Percentiles rank a stretch among this genome's conserved stretches.
These are phyloP conservation scores for Neopestalotiopsis sp. DNA, from an alignment of 2,329 filamentous ascomycete species.

Conservation along the genomic window DNA sequence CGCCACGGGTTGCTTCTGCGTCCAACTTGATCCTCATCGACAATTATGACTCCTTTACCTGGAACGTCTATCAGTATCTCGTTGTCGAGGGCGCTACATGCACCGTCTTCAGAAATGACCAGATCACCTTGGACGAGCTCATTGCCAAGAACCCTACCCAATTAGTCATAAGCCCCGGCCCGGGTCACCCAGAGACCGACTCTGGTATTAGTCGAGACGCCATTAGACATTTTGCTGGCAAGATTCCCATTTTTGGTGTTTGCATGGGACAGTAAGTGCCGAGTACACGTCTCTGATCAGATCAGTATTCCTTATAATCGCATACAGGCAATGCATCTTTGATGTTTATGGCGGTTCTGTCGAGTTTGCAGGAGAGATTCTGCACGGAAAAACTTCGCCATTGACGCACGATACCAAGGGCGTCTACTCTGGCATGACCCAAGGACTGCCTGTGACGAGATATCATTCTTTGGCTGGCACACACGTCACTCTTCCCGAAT, in stretches of 20 bases:
- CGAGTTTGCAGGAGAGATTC: constrained; percentile 90
- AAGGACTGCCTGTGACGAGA: constrained; percentile 85
- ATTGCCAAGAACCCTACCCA: constrained; percentile 87
- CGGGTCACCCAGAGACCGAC: constrained; percentile 89
- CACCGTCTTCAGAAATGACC: constrained; percentile 89
- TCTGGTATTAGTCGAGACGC: constrained; percentile 93
- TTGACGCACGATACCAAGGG: constrained; percentile 89
- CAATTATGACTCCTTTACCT: constrained; percentile 99
- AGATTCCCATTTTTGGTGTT: constrained; percentile 94
- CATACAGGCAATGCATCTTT: constrained; percentile 85
- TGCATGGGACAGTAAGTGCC: constrained; percentile 90
- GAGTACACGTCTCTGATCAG: background rate
- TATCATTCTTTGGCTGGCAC: constrained; percentile 97
- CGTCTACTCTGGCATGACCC: constrained; percentile 82
- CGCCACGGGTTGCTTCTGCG: constrained; percentile 75
- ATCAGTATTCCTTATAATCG: constrained; percentile 23
- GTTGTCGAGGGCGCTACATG: constrained; percentile 94
- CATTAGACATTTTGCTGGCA: constrained; percentile 89
- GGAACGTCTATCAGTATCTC: constrained; percentile 99
- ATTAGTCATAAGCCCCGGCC: constrained; percentile 91
- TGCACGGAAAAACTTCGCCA: constrained; percentile 96
- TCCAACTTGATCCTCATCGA: constrained; percentile 95
- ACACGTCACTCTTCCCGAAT: constrained; percentile 82
- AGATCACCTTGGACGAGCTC: constrained; percentile 84
- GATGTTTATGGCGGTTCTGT: constrained; percentile 92